phyloP scores from a whole-genome alignment of 306 rosid species.

The Ceratonia siliqua region DNA sequence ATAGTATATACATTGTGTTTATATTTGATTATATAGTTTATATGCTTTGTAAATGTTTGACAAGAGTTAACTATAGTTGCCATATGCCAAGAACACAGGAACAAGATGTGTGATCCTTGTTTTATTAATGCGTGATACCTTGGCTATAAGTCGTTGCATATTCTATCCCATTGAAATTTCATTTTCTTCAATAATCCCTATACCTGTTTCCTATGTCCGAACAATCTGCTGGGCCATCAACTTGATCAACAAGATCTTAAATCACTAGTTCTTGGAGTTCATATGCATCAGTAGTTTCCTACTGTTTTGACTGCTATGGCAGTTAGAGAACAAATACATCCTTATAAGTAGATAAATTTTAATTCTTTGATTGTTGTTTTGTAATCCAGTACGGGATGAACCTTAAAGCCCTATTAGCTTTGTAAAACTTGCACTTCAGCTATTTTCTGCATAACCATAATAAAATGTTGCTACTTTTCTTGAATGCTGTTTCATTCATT shows the following conservation, averaged over 20 bases:
- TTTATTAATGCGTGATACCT: neutral
- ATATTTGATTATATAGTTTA: neutral
- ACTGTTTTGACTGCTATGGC: neutral
- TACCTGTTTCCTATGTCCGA: conserved; percentile 6
- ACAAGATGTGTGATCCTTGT: neutral
- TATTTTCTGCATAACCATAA: neutral
- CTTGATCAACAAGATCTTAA: neutral
- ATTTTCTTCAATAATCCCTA: neutral
- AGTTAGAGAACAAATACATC: neutral
- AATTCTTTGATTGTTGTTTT: neutral
- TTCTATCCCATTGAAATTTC: conserved; percentile 19
- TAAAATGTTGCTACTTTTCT: neutral
- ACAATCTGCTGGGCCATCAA: neutral
- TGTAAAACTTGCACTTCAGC: neutral
- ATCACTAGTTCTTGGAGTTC: conserved; percentile 6
- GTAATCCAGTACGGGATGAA: neutral
- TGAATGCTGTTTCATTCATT: neutral
- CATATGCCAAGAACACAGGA: neutral
- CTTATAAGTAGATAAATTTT: neutral
- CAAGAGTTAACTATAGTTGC: conserved; percentile 1
- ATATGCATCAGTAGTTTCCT: conserved; percentile 5
- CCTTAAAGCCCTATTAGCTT: neutral
- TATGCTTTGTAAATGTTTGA: neutral
- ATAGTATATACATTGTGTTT: neutral
- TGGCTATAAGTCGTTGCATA: neutral